phyloP scores from a whole-genome alignment of 83 land plant genomes.

The Diphasiastrum complanatum region DNA sequence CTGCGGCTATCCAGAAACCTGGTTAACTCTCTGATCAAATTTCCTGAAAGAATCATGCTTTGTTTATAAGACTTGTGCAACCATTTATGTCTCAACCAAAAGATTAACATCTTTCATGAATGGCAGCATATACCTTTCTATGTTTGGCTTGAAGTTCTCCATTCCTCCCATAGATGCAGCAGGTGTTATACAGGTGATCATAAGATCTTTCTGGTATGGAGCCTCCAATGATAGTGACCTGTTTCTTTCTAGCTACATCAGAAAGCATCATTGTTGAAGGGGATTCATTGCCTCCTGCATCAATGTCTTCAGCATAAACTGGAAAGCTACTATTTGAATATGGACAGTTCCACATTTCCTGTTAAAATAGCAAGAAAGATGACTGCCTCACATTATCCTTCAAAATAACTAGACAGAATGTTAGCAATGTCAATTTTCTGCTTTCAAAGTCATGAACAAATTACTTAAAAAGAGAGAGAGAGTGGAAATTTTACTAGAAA shows the following conservation, averaged over 20 bases:
- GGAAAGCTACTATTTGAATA: slow-evolving; percentile 80
- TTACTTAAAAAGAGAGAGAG: too few species aligned
- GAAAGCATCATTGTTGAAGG: slow-evolving; percentile 85
- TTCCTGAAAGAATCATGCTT: not conserved
- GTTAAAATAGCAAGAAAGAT: not conserved
- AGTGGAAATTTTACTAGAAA: too few species aligned
- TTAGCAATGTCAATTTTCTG: too few species aligned
- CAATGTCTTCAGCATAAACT: slow-evolving; percentile 79
- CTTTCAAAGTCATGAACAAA: too few species aligned
- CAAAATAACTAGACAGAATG: not conserved
- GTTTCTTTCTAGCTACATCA: slow-evolving; percentile 51
- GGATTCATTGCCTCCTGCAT: slow-evolving; percentile 65
- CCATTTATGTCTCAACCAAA: not conserved
- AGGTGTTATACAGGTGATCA: slow-evolving; percentile 73
- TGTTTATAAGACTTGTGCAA: not conserved
- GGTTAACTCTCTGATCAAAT: too few species aligned
- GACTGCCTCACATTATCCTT: not conserved
- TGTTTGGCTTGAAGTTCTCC: slow-evolving; percentile 85
- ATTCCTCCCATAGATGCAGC: slow-evolving; percentile 74
- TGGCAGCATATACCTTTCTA: slow-evolving; percentile 50
- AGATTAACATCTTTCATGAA: slow-evolving; percentile 1
- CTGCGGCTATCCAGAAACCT: too few species aligned
- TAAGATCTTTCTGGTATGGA: slow-evolving; percentile 71
- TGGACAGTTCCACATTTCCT: slow-evolving; percentile 99
- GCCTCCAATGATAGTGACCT: slow-evolving; percentile 79